Conservation (phyloP, 2,329 filamentous ascomycete genomes). For the Gyromitra esculenta region DNA sequence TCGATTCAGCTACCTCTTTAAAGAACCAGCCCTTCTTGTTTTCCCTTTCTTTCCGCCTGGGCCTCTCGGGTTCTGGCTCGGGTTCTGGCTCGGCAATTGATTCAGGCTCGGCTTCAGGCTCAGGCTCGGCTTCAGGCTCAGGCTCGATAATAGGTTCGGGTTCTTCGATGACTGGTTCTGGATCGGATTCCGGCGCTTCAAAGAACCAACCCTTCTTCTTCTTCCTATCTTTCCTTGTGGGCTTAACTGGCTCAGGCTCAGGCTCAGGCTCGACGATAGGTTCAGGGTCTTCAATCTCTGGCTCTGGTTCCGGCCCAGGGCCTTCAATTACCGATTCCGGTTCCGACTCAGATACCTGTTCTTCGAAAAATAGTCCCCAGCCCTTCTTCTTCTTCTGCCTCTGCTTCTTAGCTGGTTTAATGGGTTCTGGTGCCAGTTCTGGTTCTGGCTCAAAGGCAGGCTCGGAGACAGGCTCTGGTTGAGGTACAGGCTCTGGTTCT, state of each 20-base stretch:
- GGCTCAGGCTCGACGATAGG: conserved; percentile 2
- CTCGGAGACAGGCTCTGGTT: conserved; percentile 13
- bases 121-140: conserved; percentile 8
- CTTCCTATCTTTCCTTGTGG: conserved; percentile 29
- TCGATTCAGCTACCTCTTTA: conserved; percentile 18
- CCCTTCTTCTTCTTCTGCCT: conserved; percentile 37
- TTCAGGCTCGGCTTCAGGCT: conserved; percentile 15
- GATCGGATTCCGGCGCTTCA: conserved; percentile 24
- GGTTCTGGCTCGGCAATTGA: conserved; percentile 26
- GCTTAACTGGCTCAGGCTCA: conserved; percentile 18
- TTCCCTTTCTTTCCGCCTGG: conserved; percentile 16
- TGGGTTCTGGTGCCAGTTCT: not conserved
- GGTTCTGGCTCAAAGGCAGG: conserved; percentile 2
- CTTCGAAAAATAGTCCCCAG: conserved; percentile 43
- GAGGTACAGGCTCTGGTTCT: conserved; percentile 13
- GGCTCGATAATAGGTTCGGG: conserved; percentile 10
- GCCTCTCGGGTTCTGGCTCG: conserved; percentile 14
- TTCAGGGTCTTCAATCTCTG: conserved; percentile 25
- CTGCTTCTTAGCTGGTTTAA: conserved; percentile 23
- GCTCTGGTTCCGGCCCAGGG: conserved; percentile 19
- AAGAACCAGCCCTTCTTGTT: conserved; percentile 45
- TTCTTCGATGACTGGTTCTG: conserved; percentile 11
- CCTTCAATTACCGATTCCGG: conserved; percentile 10
- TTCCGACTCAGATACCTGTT: conserved; percentile 24
- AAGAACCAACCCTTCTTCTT: conserved; percentile 40